Base-by-base conservation (phyloP, 1,284 basidiomycete genomes). In the Moesziomyces sp. region DNA sequence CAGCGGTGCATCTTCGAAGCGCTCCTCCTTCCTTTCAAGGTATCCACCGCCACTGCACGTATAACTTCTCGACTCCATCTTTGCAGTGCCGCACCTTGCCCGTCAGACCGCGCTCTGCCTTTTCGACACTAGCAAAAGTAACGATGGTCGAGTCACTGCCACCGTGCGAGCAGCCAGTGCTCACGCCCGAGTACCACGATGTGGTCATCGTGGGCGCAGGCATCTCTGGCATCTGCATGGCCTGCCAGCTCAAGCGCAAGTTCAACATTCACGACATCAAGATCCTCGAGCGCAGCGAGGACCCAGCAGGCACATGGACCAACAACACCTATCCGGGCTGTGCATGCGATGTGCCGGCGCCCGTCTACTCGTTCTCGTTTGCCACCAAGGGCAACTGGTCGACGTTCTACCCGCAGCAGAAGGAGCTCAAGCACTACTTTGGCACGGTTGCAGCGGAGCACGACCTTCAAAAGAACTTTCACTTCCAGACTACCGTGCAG, bases 311-410 rank as follows among this genome's bases (percentile, higher is more conserved):
- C 5, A 79, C 77, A 0, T 81, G 79, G 79, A 74, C 76, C 24
- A 64, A 64, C 52, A 81, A 81, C 60, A 62, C 66, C 14, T 80
- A 84, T 52, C 82, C 82, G 0, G 78, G 77, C 14, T 74, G 72
- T 44, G 81, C 75, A 0, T 82, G 80, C 49, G 82, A 83, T 44
- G 77, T 84, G 5, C 82, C 82, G 7, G 76, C 78, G 1, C 67
- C 79, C n/a, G 76, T 84, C 52, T 84, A 84, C 72, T 80, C 77
- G 19, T 81, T 74, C 49, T 78, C 76, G 11, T 83, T 83, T 47
- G 67, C 62, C n/a, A 79, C 80, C 60, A 81, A 79, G 56, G 58
- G 55, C 19, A 69, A 83, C 62, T 83, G 82, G 82, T 66, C 72
- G 21, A 65, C 70, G 18, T 78, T 82, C 55, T 83, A 72, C 45